Evolutionary conservation across 169 alveolate species (phyloP).

Genomic region (Besnoitia besnoiti): DNA sequence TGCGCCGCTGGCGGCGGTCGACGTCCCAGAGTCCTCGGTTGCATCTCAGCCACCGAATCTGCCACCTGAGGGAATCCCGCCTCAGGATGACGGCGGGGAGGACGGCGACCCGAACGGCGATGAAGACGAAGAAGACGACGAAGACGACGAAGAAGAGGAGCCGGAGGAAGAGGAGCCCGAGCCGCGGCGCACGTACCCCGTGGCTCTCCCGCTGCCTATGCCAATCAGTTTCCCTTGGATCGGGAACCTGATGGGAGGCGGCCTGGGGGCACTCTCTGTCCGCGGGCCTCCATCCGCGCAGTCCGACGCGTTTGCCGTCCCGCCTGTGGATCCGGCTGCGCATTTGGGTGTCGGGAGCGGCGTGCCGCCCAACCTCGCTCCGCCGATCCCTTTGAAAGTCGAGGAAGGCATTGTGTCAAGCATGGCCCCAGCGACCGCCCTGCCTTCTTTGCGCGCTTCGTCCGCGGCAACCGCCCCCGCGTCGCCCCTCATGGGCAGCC

Average conservation of each 20-base stretch:
- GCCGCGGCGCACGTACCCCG: neutral
- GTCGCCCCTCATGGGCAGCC: neutral
- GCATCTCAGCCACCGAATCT: neutral
- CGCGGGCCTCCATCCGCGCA: neutral
- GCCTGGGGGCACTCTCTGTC: neutral
- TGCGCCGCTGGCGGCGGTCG: neutral
- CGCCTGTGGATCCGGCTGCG: neutral
- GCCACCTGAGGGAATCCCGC: too few relatives aligned
- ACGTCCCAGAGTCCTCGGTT: neutral
- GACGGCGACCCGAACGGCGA: neutral
- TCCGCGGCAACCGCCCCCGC: neutral
- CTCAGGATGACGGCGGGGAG: neutral
- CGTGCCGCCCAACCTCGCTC: neutral
- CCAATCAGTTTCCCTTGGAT: conserved; percentile 19
- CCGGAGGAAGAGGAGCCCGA: neutral
- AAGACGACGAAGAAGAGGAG: neutral
- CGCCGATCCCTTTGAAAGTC: neutral
- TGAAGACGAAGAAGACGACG: neutral
- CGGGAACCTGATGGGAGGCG: neutral
- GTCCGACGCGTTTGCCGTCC: neutral
- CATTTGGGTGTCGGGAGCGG: neutral
- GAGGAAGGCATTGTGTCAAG: neutral
- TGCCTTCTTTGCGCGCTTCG: neutral
- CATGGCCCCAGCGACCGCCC: neutral
- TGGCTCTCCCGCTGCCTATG: conserved; percentile 4